These are phyloP conservation scores for Magnusiomyces fungicola DNA, from an alignment of 1,139 yeast genomes.

Conservation along the genomic window DNA sequence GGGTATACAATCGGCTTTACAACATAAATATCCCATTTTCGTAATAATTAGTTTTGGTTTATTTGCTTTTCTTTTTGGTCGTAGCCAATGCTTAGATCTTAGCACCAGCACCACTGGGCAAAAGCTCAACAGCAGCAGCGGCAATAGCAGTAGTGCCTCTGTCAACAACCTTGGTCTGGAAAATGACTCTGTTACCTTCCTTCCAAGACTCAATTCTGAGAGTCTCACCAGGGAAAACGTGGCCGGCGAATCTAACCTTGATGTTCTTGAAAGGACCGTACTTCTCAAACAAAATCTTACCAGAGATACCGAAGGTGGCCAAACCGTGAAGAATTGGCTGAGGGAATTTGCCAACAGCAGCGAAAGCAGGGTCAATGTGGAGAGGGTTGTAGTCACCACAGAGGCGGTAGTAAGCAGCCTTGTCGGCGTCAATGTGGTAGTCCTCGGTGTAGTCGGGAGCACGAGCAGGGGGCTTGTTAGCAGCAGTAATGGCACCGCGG, in stretches of 20 bases:
- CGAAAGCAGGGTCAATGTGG: conserved; percentile 89
- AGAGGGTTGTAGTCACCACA: conserved; percentile 94
- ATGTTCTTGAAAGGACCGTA: conserved; percentile 79
- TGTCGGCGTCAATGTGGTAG: conserved; percentile 59
- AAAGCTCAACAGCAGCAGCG: conserved; percentile 77
- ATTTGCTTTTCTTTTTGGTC: not conserved
- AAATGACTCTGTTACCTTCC: conserved; percentile 58
- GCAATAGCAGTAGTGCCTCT: conserved; percentile 74
- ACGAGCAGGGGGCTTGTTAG: conserved; percentile 56
- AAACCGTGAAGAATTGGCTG: conserved; percentile 90
- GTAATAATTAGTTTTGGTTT: not conserved
- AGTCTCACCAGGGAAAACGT: conserved; percentile 96
- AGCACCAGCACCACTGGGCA: conserved; percentile 18
- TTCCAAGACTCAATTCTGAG: conserved; percentile 82
- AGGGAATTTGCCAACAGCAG: conserved; percentile 81
- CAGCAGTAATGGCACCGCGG: conserved; percentile 52
- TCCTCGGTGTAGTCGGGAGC: conserved; percentile 62
- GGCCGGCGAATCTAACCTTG: conserved; percentile 85
- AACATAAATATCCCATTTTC: not conserved
- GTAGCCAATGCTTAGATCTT: conserved; percentile 21
- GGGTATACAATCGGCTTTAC: not conserved
- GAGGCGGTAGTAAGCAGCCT: conserved; percentile 84
- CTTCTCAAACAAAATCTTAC: conserved; percentile 67
- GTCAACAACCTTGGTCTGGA: conserved; percentile 79
- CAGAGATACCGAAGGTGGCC: conserved; percentile 78